Conservation (phyloP, 139 green algal species). For the Chlorella sp. region DNA sequence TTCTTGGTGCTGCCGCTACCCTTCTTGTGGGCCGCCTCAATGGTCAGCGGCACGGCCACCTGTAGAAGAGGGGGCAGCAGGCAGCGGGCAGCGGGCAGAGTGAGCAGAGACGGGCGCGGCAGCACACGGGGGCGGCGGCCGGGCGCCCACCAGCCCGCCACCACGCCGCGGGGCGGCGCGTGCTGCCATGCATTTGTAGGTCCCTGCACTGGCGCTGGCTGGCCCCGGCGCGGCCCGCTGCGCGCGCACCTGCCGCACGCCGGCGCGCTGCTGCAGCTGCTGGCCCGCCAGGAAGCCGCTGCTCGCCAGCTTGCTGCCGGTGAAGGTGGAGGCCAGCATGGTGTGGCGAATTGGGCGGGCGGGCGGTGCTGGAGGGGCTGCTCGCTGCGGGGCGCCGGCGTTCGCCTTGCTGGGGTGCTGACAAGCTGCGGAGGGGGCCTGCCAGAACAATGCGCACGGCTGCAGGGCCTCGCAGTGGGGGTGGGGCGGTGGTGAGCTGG, state of each 20-base stretch:
- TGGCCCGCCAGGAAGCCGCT: slow-evolving; percentile 16
- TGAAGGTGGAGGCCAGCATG: slow-evolving; percentile 41
- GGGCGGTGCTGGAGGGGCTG: no score
- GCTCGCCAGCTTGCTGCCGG: slow-evolving; percentile 21
- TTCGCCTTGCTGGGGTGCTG: no score
- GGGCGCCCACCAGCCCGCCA: no score
- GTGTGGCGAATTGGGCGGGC: background rate
- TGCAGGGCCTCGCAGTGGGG: background rate
- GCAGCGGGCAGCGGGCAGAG: no score
- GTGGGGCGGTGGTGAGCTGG: background rate
- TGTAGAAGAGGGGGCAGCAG: no score
- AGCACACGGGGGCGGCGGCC: no score
- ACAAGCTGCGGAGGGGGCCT: background rate
- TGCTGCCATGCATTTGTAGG: background rate
- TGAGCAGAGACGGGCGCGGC: no score
- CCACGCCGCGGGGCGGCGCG: background rate
- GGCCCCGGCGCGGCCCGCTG: background rate
- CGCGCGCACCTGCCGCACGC: slow-evolving; percentile 7
- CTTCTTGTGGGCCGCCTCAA: slow-evolving; percentile 89
- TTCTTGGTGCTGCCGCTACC: slow-evolving; percentile 97
- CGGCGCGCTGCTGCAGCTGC: slow-evolving; percentile 7
- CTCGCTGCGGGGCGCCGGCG: no score
- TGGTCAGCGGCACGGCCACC: slow-evolving; percentile 14
- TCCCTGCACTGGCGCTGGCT: no score
- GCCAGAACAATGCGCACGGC: background rate